These are phyloP conservation scores for Hypoxylon trugodes DNA, from an alignment of 495 filamentous ascomycete species.

Conservation along the genomic window DNA sequence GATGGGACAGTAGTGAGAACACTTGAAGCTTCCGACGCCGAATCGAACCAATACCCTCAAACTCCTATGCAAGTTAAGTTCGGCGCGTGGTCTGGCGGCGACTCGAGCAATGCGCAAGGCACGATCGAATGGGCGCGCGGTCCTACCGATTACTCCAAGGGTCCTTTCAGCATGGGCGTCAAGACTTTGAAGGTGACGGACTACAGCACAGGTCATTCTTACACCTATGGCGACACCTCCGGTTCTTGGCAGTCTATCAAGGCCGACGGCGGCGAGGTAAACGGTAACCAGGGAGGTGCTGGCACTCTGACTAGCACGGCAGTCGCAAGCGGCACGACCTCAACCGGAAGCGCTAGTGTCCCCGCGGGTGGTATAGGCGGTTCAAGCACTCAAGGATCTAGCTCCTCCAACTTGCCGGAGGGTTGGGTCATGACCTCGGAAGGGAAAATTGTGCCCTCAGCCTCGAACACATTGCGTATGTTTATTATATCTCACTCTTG, in stretches of 20 bases:
- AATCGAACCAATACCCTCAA: constrained; percentile 80
- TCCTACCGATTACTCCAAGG: constrained; percentile 76
- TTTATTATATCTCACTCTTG: constrained; percentile 13
- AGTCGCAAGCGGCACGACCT: constrained; percentile 51
- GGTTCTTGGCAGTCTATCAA: constrained; percentile 76
- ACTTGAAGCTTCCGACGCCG: constrained; percentile 64
- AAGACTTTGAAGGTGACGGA: constrained; percentile 80
- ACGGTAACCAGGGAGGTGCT: constrained; percentile 64
- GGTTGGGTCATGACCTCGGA: constrained; percentile 79
- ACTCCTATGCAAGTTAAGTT: constrained; percentile 89
- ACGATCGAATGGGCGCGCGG: constrained; percentile 92
- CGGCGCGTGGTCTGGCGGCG: constrained; percentile 89
- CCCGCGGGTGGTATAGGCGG: constrained; percentile 73
- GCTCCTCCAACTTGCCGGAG: constrained; percentile 40
- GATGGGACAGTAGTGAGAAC: constrained; percentile 76
- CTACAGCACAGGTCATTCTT: constrained; percentile 87
- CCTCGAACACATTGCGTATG: constrained; percentile 59
- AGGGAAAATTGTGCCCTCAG: constrained; percentile 71
- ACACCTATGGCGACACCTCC: constrained; percentile 77
- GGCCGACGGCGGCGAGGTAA: constrained; percentile 61
- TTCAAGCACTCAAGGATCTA: constrained; percentile 46
- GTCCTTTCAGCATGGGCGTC: constrained; percentile 87
- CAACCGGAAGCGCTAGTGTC: constrained; percentile 47
- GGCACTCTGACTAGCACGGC: constrained; percentile 59
- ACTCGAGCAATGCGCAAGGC: constrained; percentile 71